These are phyloP conservation scores for Dioszegia crocea DNA, from an alignment of 768 basidiomycete genomes.

Conservation along the genomic window DNA sequence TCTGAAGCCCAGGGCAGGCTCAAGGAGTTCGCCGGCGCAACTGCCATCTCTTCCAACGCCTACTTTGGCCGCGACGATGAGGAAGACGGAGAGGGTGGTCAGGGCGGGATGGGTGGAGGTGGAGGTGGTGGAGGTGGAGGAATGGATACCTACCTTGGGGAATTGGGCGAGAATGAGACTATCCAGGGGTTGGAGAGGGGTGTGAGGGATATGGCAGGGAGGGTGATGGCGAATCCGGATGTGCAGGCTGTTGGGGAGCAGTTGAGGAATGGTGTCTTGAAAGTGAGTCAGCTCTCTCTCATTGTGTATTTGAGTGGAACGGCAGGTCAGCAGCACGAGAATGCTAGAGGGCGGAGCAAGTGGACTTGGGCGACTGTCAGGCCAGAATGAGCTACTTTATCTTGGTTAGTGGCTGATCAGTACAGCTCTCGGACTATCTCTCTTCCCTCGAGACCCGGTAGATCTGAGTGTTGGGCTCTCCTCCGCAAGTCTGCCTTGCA, in stretches of 20 bases:
- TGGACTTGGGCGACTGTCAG: too few relatives aligned
- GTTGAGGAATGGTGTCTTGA: conserved; percentile 45
- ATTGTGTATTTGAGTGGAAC: too few relatives aligned
- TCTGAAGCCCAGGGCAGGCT: conserved; percentile 77
- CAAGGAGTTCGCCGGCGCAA: conserved; percentile 81
- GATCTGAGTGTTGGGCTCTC: too few relatives aligned
- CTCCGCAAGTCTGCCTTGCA: too few relatives aligned
- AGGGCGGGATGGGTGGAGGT: conserved; percentile 17
- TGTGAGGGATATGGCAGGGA: conserved; percentile 46
- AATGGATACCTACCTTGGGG: conserved; percentile 23
- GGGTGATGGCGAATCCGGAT: conserved; percentile 48
- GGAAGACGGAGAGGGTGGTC: conserved; percentile 57
- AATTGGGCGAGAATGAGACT: conserved; percentile 44
- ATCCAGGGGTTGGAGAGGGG: conserved; percentile 46
- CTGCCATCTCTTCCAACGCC: conserved; percentile 86
- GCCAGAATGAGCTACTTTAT: background rate
- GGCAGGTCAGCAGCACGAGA: too few relatives aligned
- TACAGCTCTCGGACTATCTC: conserved; percentile 3
- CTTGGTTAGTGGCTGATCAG: background rate
- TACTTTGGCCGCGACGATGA: conserved; percentile 89
- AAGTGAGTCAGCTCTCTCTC: conserved; percentile 46
- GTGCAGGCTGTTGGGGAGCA: conserved; percentile 48
- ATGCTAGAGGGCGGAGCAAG: too few relatives aligned
- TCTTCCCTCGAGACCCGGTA: conserved; percentile 2
- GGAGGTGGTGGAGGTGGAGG: conserved; percentile 39